Evolutionary conservation across 1,284 basidiomycete species (phyloP).

Genomic region (Somion occarium): DNA sequence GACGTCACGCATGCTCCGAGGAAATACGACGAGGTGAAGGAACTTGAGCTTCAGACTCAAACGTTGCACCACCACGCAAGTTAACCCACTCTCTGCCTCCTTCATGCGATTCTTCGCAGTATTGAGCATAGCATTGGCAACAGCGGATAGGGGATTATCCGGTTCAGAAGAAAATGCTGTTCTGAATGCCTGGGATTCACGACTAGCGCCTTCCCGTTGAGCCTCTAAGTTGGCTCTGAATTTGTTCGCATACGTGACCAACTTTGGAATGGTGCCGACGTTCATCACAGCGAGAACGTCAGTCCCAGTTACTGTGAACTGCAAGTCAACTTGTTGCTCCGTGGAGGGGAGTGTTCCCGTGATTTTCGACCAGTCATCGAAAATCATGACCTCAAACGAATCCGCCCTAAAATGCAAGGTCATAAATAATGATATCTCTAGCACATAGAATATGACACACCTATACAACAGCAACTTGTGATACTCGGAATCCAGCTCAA

Average conservation of each 20-base stretch:
- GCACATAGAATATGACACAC: slow-evolving; percentile 36
- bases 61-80: slow-evolving; percentile 62
- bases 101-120: slow-evolving; percentile 66
- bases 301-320: slow-evolving; percentile 73
- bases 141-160: slow-evolving; percentile 73
- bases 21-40: slow-evolving; percentile 68
- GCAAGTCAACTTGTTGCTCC: slow-evolving; percentile 62
- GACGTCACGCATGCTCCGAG: slow-evolving; percentile 66
- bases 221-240: slow-evolving; percentile 68
- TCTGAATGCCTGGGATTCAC: slow-evolving; percentile 70
- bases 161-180: slow-evolving; percentile 61
- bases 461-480: slow-evolving; percentile 75
- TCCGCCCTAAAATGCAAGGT: slow-evolving; percentile 53
- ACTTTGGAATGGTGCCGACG: slow-evolving; percentile 68
- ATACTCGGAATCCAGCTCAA: slow-evolving; percentile 72
- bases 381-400: slow-evolving; percentile 70
- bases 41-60: slow-evolving; percentile 63
- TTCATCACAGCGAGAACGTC: slow-evolving; percentile 69
- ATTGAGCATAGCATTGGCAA: slow-evolving; percentile 78
- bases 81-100: slow-evolving; percentile 54
- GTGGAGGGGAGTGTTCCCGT: slow-evolving; percentile 34
- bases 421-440: background rate
- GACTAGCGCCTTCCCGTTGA: slow-evolving; percentile 69
- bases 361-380: slow-evolving; percentile 77
- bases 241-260: slow-evolving; percentile 68